Evolutionary conservation across 768 basidiomycete genomes (phyloP).

Genomic region (Austroboletus festivus): DNA sequence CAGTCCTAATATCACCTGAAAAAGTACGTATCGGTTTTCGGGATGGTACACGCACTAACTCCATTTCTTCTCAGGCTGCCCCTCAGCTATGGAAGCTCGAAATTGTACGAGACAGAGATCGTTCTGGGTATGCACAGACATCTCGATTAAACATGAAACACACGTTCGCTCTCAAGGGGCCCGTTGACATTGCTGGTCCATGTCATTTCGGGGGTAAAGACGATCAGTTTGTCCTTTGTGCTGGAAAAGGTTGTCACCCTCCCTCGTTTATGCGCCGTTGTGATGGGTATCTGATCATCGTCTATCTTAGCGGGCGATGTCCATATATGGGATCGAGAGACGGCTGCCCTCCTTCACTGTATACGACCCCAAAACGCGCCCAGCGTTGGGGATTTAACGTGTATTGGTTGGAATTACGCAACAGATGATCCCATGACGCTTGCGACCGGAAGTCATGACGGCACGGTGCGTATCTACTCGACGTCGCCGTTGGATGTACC

Average conservation of each 20-base stretch:
- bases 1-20: conserved; percentile 41
- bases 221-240: conserved; percentile 75
- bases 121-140: conserved; percentile 34
- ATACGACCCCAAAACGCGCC: conserved; percentile 53
- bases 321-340: conserved; percentile 84
- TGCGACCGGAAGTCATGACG: conserved; percentile 76
- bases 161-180: conserved; percentile 67
- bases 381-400: conserved; percentile 65
- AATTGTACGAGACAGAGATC: conserved; percentile 48
- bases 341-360: conserved; percentile 66
- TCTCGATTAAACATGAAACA: conserved; percentile 47
- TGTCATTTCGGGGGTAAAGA: conserved; percentile 82
- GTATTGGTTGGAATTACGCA: conserved; percentile 76
- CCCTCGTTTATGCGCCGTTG: neutral
- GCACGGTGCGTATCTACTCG: conserved; percentile 72
- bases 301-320: conserved; percentile 64
- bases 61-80: conserved; percentile 47
- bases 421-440: conserved; percentile 50
- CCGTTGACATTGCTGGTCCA: conserved; percentile 74
- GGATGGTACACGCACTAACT: conserved; percentile 4
- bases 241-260: conserved; percentile 56
- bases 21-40: conserved; percentile 20
- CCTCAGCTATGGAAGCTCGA: conserved; percentile 78
- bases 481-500: conserved; percentile 31
- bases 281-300: neutral